Conservation (phyloP, 78 protist genomes). For the Dictyostelium brefeldianum region DNA sequence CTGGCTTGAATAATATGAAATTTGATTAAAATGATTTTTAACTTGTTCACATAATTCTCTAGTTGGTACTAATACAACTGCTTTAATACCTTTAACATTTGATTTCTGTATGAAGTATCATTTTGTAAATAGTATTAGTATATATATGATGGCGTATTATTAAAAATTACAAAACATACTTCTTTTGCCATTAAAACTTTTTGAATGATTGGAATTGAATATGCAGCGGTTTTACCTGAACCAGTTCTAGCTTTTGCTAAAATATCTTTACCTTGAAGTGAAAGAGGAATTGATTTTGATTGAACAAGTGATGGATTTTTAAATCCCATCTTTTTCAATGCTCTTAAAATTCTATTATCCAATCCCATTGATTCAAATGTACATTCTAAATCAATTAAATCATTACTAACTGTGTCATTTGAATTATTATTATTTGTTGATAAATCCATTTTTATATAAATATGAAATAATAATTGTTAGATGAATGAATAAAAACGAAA, state of each 20-base stretch:
- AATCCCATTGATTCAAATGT: constrained; percentile 78
- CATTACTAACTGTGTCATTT: constrained; percentile 11
- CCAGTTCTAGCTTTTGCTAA: constrained; percentile 92
- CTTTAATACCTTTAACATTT: constrained; percentile 58
- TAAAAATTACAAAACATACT: no score
- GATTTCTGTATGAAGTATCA: constrained; percentile 31
- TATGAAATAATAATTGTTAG: neutral
- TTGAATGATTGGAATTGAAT: constrained; percentile 88
- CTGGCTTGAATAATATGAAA: constrained; percentile 39
- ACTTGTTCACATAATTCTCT: constrained; percentile 92
- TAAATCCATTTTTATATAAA: neutral
- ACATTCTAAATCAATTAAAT: constrained; percentile 57
- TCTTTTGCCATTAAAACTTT: constrained; percentile 69
- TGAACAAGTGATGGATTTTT: constrained; percentile 82
- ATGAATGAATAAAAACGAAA: no score
- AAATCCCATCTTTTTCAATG: constrained; percentile 82
- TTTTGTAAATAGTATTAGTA: neutral
- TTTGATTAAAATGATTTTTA: constrained; percentile 23
- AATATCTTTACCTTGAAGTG: constrained; percentile 88
- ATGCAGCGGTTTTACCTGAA: constrained; percentile 94
- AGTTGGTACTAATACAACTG: constrained; percentile 93
- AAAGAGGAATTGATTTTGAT: constrained; percentile 67
- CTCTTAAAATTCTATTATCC: constrained; percentile 66
- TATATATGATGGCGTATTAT: neutral
- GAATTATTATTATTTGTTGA: neutral